These are phyloP conservation scores for Pulicaria dysenterica DNA, from an alignment of 129 eudicot species.

Conservation along the genomic window DNA sequence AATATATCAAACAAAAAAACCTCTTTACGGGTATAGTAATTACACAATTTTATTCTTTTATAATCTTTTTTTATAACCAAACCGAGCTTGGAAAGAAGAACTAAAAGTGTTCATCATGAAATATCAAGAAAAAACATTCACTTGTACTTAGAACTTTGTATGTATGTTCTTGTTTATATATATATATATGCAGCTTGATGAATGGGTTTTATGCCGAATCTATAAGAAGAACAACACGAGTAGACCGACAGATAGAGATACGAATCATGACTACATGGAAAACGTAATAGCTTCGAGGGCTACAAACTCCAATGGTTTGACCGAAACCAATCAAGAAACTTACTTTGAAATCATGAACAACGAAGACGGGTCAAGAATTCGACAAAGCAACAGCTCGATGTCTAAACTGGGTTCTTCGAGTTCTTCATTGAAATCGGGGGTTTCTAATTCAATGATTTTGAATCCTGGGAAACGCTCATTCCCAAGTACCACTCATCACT, in stretches of 20 bases:
- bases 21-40: slow-evolving; percentile 45
- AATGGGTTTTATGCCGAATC: slow-evolving; percentile 45
- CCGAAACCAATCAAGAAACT: slow-evolving; percentile 34
- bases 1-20: slow-evolving; percentile 32
- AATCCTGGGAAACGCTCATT: slow-evolving; percentile 35
- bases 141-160: no score
- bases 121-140: no score
- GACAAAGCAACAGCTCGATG: slow-evolving; percentile 32
- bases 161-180: no score
- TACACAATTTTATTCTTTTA: no score
- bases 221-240: slow-evolving; percentile 38
- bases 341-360: slow-evolving; percentile 43
- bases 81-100: no score
- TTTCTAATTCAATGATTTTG: slow-evolving; percentile 30
- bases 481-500: slow-evolving; percentile 28
- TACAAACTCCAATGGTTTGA: slow-evolving; percentile 23
- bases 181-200: slow-evolving; percentile 36
- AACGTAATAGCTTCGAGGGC: slow-evolving; percentile 28
- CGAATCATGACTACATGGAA: slow-evolving; percentile 33
- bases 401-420: slow-evolving; percentile 30
- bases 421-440: slow-evolving; percentile 37
- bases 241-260: slow-evolving; percentile 34
- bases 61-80: no score
- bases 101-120: no score
- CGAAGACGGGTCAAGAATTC: slow-evolving; percentile 37